These are phyloP conservation scores for Yamadazyma sp. DNA, from an alignment of 1,139 yeast species.

Conservation along the genomic window DNA sequence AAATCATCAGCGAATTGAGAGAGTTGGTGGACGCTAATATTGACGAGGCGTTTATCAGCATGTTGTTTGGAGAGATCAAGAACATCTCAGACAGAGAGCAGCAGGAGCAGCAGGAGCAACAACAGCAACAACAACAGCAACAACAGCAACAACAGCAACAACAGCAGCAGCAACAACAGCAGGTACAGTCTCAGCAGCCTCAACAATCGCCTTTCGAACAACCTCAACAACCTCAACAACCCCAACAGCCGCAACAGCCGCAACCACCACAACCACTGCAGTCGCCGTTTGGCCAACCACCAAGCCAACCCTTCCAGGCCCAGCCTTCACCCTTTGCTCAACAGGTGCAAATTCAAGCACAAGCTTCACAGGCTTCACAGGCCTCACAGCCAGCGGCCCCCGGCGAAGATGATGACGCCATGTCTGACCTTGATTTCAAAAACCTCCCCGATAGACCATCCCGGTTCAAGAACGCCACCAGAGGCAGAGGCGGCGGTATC, in stretches of 20 bases:
- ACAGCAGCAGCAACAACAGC: constrained; percentile 11
- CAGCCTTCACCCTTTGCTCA: background rate
- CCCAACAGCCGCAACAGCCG: constrained; percentile 7
- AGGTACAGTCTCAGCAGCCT: constrained; percentile 19
- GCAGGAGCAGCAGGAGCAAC: constrained; percentile 14
- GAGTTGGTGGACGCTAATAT: constrained; percentile 67
- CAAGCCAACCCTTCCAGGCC: constrained; percentile 2
- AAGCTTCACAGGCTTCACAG: constrained; percentile 6
- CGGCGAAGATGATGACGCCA: constrained; percentile 9
- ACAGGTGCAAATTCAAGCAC: background rate
- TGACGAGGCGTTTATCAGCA: constrained; percentile 45
- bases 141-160: constrained; percentile 12
- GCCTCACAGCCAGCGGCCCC: background rate
- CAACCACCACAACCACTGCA: constrained; percentile 13
- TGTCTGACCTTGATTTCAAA: constrained; percentile 17
- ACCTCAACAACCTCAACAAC: background rate
- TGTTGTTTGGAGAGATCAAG: constrained; percentile 58
- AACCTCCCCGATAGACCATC: constrained; percentile 14
- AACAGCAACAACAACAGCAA: constrained; percentile 12
- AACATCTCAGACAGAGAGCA: constrained; percentile 25
- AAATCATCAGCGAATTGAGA: constrained; percentile 64
- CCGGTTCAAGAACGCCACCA: constrained; percentile 5
- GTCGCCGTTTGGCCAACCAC: constrained; percentile 11
- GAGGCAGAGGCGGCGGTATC: constrained; percentile 13
- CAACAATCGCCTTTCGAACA: too few species aligned